Conservation (phyloP, 2,329 filamentous ascomycete genomes). For the Trichoderma polysporum region DNA sequence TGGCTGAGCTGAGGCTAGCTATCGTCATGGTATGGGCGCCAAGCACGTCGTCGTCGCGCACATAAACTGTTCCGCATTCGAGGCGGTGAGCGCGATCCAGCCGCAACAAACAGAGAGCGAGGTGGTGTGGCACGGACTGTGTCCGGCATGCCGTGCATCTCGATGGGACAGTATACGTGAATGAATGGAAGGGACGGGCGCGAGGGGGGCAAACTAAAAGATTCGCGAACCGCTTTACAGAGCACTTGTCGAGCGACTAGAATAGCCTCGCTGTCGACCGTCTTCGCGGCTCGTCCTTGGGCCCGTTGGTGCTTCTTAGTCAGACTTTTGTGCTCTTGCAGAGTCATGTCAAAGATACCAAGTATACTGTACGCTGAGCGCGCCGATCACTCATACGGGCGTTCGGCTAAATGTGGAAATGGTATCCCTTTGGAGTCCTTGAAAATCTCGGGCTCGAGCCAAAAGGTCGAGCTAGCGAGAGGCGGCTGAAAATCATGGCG, state of each 20-base stretch:
- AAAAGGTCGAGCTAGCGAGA: slow-evolving; percentile 2
- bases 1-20: slow-evolving; percentile 9
- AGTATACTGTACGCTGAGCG: background rate
- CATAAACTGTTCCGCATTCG: slow-evolving; percentile 4
- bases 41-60: slow-evolving; percentile 20
- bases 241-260: background rate
- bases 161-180: background rate
- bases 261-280: slow-evolving; percentile 5
- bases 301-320: slow-evolving; percentile 11
- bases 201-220: slow-evolving; percentile 8
- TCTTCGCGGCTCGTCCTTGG: background rate
- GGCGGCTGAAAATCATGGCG: slow-evolving; percentile 3
- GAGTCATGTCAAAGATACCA: background rate
- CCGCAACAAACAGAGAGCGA: slow-evolving; percentile 13
- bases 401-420: slow-evolving; percentile 19
- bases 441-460: slow-evolving; percentile 1
- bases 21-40: slow-evolving; percentile 11
- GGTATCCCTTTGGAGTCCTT: background rate
- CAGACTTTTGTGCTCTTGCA: background rate
- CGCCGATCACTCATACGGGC: slow-evolving; percentile 15
- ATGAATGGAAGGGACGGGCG: slow-evolving; percentile 1
- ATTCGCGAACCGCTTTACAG: background rate
- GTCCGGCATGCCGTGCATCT: slow-evolving; percentile 20
- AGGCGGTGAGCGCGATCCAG: slow-evolving; percentile 22
- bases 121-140: slow-evolving; percentile 22